A percentile compares a stretch with the other conserved stretches of the same genome.
Evolutionary conservation across 192 early-diverging fungal genomes (phyloP).

Genomic region (Rhizophlyctis rosea): DNA sequence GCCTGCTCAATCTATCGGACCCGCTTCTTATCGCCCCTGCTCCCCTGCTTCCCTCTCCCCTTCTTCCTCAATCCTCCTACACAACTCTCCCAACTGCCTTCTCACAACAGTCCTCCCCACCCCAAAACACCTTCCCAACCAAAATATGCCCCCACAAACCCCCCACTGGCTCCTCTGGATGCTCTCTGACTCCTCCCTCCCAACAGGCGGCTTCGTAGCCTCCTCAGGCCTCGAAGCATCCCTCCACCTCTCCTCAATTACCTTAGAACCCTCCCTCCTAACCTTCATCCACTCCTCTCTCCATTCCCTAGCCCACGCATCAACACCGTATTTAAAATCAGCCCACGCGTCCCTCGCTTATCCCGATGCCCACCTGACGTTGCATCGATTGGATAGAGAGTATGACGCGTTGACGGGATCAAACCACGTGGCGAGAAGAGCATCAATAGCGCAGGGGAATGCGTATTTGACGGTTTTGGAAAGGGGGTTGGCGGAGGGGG

Average conservation of each 20-base stretch:
- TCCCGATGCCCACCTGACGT: background rate
- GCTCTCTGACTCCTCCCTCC: slow-evolving; percentile 88
- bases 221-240: slow-evolving; percentile 88
- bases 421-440: slow-evolving; percentile 61
- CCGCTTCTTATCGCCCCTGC: too few relatives aligned
- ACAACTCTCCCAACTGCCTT: too few relatives aligned
- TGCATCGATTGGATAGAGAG: slow-evolving; percentile 22
- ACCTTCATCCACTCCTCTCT: slow-evolving; percentile 59
- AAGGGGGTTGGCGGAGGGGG: slow-evolving; percentile 49
- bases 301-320: slow-evolving; percentile 66
- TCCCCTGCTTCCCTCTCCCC: too few relatives aligned
- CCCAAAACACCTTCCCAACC: too few relatives aligned
- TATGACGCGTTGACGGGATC: slow-evolving; percentile 27
- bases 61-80: too few relatives aligned
- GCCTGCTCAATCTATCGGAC: too few relatives aligned
- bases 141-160: too few relatives aligned
- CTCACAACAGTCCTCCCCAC: too few relatives aligned
- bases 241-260: slow-evolving; percentile 63
- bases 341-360: slow-evolving; percentile 35
- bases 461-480: slow-evolving; percentile 63
- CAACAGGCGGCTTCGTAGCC: slow-evolving; percentile 93
- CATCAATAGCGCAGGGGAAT: slow-evolving; percentile 68
- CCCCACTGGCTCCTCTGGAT: slow-evolving; percentile 72
- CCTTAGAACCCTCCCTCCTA: slow-evolving; percentile 23
- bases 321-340: slow-evolving; percentile 66